Base-by-base conservation (phyloP, 768 basidiomycete genomes). In the Hemileccinum impolitum region DNA sequence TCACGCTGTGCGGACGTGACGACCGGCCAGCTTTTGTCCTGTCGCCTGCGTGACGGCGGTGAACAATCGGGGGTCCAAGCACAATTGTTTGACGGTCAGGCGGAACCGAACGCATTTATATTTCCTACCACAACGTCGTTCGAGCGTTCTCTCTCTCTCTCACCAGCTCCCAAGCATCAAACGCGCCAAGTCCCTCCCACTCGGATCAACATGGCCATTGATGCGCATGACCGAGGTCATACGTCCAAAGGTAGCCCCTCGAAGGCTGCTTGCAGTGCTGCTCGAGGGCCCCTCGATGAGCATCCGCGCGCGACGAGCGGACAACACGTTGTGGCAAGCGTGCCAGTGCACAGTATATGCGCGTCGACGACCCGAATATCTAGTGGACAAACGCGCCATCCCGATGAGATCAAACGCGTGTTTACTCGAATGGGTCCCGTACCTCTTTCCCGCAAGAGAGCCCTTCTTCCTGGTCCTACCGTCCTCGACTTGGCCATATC, bases 261-360 rank as follows among this genome's bases (percentile, higher is more conserved):
- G n/a, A 28, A 8, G 6, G 26, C 15, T 37, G 9, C 11, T 18
- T 17, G 3, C 19, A 11, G n/a, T 13, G 11, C 23, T 4, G 13
- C 31, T 36, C 55, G 26, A 12, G 44, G 25, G 25, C 15, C n/a
- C 12, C 4, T 18, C 18, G 43, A 35, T 1, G 28, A 26, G 6
- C 8, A 7, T 23, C 35, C 3, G 6, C 4, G 7, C 10, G 12
- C 44, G 17, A 36, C 11, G 4, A 6, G 4, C 12, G 11, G 32
- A 17, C 35, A 4, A 15, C 37, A 6, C 15, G 14, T 30, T 17
- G n/a, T 21, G 17, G 36, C 34, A 21, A 32, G 40, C 13, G 11
- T 10, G 9, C 26, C 26, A 4, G 26, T 9, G 8, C 32, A 39
- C 40, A 47, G 44, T 61, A 28, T 53, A 54, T 61, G 54, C 54